A percentile compares a stretch with the other conserved stretches of the same genome.
Evolutionary conservation across 768 basidiomycete species (phyloP).

Genomic region (Serendipita indica): DNA sequence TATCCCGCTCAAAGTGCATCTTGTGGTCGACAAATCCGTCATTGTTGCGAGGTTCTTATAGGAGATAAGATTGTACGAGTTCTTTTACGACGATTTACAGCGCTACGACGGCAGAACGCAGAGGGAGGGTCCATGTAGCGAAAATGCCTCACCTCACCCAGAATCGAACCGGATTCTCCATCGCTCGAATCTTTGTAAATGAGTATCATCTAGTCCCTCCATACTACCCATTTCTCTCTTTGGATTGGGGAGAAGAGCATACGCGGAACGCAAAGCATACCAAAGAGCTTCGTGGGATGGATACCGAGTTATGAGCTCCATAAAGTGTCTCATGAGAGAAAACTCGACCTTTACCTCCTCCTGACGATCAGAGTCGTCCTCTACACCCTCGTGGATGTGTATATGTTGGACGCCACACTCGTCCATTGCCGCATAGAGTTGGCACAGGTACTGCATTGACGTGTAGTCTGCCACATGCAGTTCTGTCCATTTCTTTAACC

Average conservation of each 20-base stretch:
- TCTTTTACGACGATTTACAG: too few relatives aligned
- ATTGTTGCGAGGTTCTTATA: too few relatives aligned
- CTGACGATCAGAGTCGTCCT: constrained; percentile 6
- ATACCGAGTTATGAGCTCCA: constrained; percentile 34
- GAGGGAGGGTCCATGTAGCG: too few relatives aligned
- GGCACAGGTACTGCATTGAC: constrained; percentile 40
- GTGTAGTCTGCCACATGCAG: constrained; percentile 54
- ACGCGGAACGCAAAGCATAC: constrained; percentile 35
- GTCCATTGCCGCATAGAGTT: constrained; percentile 17
- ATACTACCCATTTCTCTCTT: background rate
- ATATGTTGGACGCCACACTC: constrained; percentile 13
- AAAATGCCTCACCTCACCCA: constrained; percentile 1
- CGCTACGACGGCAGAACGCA: too few relatives aligned
- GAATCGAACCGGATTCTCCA: background rate
- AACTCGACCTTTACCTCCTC: background rate
- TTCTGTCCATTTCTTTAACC: constrained; percentile 39
- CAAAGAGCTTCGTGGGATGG: constrained; percentile 50
- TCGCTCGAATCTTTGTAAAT: background rate
- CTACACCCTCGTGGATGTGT: background rate
- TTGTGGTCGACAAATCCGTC: too few relatives aligned
- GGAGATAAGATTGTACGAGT: too few relatives aligned
- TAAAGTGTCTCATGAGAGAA: constrained; percentile 27
- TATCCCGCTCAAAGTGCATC: too few relatives aligned
- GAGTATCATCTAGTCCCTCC: background rate
- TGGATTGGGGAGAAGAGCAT: background rate